phyloP scores from a whole-genome alignment of 2,329 filamentous ascomycete genomes.

The Rosellinia necatrix region DNA sequence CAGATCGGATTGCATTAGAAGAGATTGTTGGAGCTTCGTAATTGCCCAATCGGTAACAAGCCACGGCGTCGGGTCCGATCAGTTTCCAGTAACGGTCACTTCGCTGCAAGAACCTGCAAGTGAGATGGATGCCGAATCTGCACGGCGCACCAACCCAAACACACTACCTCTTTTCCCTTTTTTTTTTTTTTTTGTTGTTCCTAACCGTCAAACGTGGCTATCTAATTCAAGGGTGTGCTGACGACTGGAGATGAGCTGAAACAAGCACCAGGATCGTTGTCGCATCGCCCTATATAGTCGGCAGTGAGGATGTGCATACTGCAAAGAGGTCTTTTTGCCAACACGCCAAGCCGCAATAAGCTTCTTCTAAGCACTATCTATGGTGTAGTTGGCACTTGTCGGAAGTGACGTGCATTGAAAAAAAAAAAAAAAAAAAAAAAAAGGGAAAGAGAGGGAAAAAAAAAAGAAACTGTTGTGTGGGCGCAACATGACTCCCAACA shows the following conservation, averaged over 20 bases:
- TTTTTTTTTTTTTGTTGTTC: constrained; percentile 1
- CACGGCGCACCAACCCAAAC: not conserved
- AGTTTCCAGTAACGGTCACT: constrained; percentile 6
- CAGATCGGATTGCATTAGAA: not conserved
- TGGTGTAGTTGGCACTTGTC: constrained; percentile 1
- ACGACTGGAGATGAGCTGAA: not conserved
- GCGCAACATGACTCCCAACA: constrained; percentile 24
- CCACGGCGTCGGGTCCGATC: constrained; percentile 25
- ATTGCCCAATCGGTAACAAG: constrained; percentile 27
- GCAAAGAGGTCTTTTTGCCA: not conserved
- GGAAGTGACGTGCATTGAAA: constrained; percentile 17
- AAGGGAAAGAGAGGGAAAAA: no score
- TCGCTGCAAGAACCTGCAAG: constrained; percentile 20
- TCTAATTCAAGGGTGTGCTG: constrained; percentile 12
- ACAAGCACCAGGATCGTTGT: not conserved
- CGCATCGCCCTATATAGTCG: constrained; percentile 4
- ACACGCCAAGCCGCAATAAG: constrained; percentile 4
- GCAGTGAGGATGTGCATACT: not conserved
- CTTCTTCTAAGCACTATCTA: constrained; percentile 21
- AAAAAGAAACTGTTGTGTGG: not conserved
- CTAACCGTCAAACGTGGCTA: constrained; percentile 5
- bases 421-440: no score
- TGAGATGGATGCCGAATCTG: constrained; percentile 23
- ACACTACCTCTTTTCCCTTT: no score
- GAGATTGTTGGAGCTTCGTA: not conserved